Evolutionary conservation across 441 rosid genomes (phyloP).

Genomic region (Gossypium laxum): DNA sequence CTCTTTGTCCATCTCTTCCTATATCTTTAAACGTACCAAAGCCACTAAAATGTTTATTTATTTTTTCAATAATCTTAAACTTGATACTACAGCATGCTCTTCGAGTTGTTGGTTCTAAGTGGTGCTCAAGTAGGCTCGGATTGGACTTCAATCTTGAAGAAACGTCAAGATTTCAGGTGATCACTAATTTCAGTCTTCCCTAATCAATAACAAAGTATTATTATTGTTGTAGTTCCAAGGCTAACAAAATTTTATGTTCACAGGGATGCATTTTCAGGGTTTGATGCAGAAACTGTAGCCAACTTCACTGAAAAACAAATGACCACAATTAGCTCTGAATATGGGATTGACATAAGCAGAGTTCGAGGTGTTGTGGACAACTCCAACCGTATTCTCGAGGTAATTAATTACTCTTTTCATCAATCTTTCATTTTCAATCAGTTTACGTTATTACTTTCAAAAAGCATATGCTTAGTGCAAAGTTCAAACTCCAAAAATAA

Average conservation of each 20-base stretch:
- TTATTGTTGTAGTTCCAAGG: background rate
- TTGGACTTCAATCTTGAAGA: conserved; percentile 70
- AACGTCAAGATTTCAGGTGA: conserved; percentile 54
- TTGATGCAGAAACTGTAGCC: conserved; percentile 48
- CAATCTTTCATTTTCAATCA: background rate
- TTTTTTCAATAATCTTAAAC: too few relatives aligned
- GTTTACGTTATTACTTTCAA: background rate
- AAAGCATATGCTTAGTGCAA: too few relatives aligned
- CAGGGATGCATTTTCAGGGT: conserved; percentile 60
- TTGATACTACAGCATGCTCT: conserved; percentile 37
- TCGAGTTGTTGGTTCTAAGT: conserved; percentile 61
- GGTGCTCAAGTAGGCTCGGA: conserved; percentile 91
- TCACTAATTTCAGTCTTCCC: background rate
- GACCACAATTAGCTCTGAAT: conserved; percentile 36
- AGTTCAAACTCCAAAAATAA: too few relatives aligned
- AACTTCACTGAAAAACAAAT: conserved; percentile 52
- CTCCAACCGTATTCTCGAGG: conserved; percentile 48
- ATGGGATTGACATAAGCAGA: conserved; percentile 45
- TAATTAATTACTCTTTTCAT: conserved; percentile 9
- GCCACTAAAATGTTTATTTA: background rate
- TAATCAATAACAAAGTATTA: background rate
- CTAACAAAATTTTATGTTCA: background rate
- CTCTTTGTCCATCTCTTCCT: background rate
- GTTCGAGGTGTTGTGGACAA: conserved; percentile 66
- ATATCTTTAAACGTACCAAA: background rate